phyloP scores from a whole-genome alignment of 257 asterid genomes.

The Solanum pinnatisectum region DNA sequence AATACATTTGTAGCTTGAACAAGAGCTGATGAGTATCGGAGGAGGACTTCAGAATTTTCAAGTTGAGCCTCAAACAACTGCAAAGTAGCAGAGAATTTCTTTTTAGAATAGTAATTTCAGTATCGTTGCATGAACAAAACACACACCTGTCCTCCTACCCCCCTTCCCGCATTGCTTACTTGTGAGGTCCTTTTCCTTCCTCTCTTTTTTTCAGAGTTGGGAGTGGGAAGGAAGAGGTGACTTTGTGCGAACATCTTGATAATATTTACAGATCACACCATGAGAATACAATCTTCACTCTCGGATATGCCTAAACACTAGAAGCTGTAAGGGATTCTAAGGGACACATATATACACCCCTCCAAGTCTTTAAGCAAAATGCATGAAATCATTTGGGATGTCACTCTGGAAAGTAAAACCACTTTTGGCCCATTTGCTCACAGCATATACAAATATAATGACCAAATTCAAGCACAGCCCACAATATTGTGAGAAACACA shows the following conservation, averaged over 20 bases:
- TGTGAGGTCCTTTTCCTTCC: neutral
- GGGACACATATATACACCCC: neutral
- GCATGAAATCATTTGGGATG: neutral
- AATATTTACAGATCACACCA: neutral
- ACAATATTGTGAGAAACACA: neutral
- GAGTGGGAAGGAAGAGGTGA: neutral
- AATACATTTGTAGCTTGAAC: conserved; percentile 88
- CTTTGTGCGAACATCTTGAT: neutral
- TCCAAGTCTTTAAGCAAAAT: neutral
- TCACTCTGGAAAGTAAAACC: neutral
- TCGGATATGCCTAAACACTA: neutral
- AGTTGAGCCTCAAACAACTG: conserved; percentile 81
- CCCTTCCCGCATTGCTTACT: neutral
- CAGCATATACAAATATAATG: neutral
- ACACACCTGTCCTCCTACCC: neutral
- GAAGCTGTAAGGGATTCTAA: neutral
- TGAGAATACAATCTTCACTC: neutral
- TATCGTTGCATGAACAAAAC: neutral
- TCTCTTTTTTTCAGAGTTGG: neutral
- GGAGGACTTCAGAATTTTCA: conserved; percentile 66
- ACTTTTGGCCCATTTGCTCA: neutral
- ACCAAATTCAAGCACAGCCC: neutral
- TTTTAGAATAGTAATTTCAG: neutral
- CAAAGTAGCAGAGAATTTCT: conserved; percentile 10
- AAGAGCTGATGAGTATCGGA: conserved; percentile 89